Evolutionary conservation across 306 rosid genomes (phyloP).

Genomic region (Lagenaria siceraria): DNA sequence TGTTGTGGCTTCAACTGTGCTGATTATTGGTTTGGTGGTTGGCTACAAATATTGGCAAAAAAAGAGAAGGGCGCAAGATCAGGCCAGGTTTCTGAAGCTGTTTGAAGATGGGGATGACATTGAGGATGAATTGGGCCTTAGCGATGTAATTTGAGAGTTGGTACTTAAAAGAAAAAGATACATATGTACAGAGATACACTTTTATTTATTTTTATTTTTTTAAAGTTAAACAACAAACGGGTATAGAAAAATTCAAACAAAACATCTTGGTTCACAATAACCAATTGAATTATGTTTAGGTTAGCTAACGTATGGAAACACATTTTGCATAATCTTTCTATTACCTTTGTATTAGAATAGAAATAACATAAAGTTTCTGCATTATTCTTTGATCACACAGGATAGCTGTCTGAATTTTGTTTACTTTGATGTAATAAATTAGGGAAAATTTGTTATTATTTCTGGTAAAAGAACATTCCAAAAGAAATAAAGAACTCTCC

Average conservation of each 20-base stretch:
- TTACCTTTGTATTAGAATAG: neutral
- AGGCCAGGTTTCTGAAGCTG: conserved; percentile 60
- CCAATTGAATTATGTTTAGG: too few species aligned
- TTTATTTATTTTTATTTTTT: too few species aligned
- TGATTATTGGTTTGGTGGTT: conserved; percentile 25
- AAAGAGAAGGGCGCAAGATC: conserved; percentile 60
- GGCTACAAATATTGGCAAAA: conserved; percentile 66
- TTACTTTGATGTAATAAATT: neutral
- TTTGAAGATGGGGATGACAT: conserved; percentile 70
- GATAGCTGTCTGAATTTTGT: neutral
- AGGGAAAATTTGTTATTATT: neutral
- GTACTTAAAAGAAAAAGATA: neutral
- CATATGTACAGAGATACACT: neutral
- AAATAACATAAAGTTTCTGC: neutral
- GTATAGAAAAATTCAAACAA: too few species aligned
- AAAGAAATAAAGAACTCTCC: neutral
- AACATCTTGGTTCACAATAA: too few species aligned
- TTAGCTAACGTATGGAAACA: neutral
- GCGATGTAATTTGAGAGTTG: conserved; percentile 23
- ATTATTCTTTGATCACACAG: neutral
- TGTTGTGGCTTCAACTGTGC: conserved; percentile 15
- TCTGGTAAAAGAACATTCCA: neutral
- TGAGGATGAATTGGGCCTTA: conserved; percentile 59
- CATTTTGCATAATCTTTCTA: neutral
- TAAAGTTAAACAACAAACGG: too few species aligned